Evolutionary conservation across 441 rosid genomes (phyloP).

Genomic region (Biscutella laevigata): DNA sequence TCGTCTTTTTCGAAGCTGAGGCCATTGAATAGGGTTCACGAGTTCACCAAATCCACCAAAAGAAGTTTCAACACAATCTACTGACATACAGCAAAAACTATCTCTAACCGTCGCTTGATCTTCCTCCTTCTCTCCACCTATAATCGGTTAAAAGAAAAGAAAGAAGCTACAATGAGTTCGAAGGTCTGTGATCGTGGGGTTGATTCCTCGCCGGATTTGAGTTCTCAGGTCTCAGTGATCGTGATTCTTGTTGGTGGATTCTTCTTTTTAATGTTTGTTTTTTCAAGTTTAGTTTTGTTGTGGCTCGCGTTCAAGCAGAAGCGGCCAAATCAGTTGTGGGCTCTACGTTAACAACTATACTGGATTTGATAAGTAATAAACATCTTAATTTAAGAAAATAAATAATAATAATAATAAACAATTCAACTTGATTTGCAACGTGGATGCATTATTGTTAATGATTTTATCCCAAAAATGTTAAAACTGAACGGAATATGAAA

Average conservation of each 20-base stretch:
- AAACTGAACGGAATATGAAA: too few relatives aligned
- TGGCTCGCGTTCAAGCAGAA: slow-evolving; percentile 13
- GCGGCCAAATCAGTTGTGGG: slow-evolving; percentile 8
- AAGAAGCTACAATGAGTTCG: not conserved
- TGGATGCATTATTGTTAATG: too few relatives aligned
- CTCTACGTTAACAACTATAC: not conserved
- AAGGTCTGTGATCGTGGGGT: not conserved
- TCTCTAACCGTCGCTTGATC: slow-evolving; percentile 24
- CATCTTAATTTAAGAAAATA: too few relatives aligned
- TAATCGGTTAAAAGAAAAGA: not conserved
- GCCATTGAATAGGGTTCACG: slow-evolving; percentile 89
- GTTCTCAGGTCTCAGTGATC: not conserved
- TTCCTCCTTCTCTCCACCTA: slow-evolving; percentile 25
- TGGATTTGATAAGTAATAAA: too few relatives aligned
- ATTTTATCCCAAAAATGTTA: too few relatives aligned
- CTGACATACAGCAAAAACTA: slow-evolving; percentile 90
- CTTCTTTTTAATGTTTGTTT: not conserved
- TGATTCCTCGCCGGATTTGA: slow-evolving; percentile 14
- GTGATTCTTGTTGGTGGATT: slow-evolving; percentile 2
- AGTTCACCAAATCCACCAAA: slow-evolving; percentile 76
- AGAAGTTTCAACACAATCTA: slow-evolving; percentile 52
- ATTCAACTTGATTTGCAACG: too few relatives aligned
- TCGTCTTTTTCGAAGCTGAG: slow-evolving; percentile 84
- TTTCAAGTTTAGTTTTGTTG: not conserved
- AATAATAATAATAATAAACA: too few relatives aligned